A percentile compares a stretch with the other conserved stretches of the same genome.
Evolutionary conservation across 2,329 filamentous ascomycete species (phyloP).

Genomic region (Phyllosticta capitalensis): DNA sequence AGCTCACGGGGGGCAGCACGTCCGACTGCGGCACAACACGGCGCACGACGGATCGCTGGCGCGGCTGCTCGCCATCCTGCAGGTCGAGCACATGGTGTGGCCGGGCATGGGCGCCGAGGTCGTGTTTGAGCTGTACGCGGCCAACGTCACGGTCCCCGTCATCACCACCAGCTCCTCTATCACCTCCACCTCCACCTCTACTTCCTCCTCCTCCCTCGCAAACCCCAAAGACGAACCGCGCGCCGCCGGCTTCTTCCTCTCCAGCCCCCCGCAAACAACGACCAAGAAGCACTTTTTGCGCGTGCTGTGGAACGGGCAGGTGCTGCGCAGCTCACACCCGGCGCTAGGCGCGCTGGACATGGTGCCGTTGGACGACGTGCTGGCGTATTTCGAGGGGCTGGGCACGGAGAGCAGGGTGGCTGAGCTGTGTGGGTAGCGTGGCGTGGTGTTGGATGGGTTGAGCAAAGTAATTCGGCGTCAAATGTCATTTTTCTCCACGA

Average conservation of each 20-base stretch:
- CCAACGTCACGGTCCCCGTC: constrained; percentile 5
- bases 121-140: constrained; percentile 60
- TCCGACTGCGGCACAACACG: constrained; percentile 64
- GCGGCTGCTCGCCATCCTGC: constrained; percentile 57
- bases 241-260: neutral
- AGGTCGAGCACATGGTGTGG: constrained; percentile 71
- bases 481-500: neutral
- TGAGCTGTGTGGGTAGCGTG: constrained; percentile 6
- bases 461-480: neutral
- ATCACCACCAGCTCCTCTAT: neutral
- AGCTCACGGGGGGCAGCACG: constrained; percentile 25
- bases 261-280: neutral
- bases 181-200: neutral
- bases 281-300: constrained; percentile 42
- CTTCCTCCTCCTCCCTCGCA: neutral
- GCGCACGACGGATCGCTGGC: constrained; percentile 71
- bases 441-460: neutral
- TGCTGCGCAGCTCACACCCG: constrained; percentile 59
- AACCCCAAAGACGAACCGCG: neutral
- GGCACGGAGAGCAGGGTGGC: constrained; percentile 47
- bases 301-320: constrained; percentile 61
- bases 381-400: constrained; percentile 63
- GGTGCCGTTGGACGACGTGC: constrained; percentile 54
- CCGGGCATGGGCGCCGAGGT: constrained; percentile 75
- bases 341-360: constrained; percentile 60